Evolutionary conservation across 345 rosid genomes (phyloP).

Genomic region (Excoecaria cochinchinensis): DNA sequence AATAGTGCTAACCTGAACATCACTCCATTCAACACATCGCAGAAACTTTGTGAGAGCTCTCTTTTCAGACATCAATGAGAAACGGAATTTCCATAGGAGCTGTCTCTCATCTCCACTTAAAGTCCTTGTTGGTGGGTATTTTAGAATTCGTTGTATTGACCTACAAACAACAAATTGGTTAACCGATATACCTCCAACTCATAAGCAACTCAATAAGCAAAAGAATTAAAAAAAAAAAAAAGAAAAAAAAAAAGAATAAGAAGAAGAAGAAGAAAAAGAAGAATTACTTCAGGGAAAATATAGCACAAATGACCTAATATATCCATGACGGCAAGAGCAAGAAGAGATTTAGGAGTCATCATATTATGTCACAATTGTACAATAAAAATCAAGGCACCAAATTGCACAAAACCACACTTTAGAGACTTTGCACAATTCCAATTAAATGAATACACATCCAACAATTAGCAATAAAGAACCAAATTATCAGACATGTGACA

Average conservation of each 20-base stretch:
- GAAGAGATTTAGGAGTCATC: background rate
- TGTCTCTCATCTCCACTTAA: constrained; percentile 97
- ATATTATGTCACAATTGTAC: background rate
- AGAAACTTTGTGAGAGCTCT: constrained; percentile 95
- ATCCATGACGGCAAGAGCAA: background rate
- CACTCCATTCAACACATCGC: constrained; percentile 97
- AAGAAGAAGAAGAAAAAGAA: too few species aligned
- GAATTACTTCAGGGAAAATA: background rate
- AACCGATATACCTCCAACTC: constrained; percentile 16
- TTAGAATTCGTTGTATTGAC: constrained; percentile 79
- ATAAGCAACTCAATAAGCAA: constrained; percentile 1
- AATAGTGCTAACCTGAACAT: constrained; percentile 66
- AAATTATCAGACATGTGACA: background rate
- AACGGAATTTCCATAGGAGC: constrained; percentile 94
- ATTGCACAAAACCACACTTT: background rate
- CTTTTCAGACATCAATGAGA: constrained; percentile 92
- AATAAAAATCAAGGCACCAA: background rate
- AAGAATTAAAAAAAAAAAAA: background rate
- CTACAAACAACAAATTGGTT: constrained; percentile 34
- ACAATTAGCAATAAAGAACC: background rate
- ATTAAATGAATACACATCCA: background rate
- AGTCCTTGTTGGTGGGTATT: constrained; percentile 86
- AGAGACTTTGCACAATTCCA: background rate
- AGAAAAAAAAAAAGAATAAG: background rate
- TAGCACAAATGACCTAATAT: constrained; percentile 5